Evolutionary conservation across 2,329 filamentous ascomycete species (phyloP), one percentile per base, ranked within the genome.

Genomic region (Periconia macrospinosa): DNA sequence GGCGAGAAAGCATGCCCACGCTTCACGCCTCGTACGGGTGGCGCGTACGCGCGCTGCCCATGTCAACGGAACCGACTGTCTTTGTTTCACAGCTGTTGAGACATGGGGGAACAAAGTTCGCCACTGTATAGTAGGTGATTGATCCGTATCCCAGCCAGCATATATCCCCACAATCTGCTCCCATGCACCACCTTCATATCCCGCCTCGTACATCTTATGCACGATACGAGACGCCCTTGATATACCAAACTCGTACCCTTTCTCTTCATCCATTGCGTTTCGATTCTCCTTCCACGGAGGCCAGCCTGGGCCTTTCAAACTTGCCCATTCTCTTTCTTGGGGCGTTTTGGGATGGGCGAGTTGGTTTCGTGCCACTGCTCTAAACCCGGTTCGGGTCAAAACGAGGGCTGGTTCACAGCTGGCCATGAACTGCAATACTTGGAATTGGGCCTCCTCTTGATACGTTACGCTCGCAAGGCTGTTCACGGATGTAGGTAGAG

Each of bases 281-380:
- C 78, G 82, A 45, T 84, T 81, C 63, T 84, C 80, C 66, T 86
- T 86, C 84, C 84, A 88, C 0, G 85, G 85, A 14, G 85, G 85
- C 85, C 85, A 88, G 8, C 82, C 84, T 9, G 78, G 72, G 2
- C 83, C 78, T 72, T 87, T 86, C 18, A 86, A 72, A 43, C 76
- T 72, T 2, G 84, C 84, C 78, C 83, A 87, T 54, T 83, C 76
- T 27, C 74, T 78, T 62, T 88, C 85, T 27, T 74, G 70, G 0
- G 60, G 37, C 1, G 83, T 85, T 66, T 87, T 87, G 42, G 73
- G 74, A 51, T 83, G 83, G 6, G 81, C 79, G 13, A 87, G 70
- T 61, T 87, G 84, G n/a, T 83, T 76, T 2, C 77, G 76, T 33
- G 79, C 71, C 15, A 87, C 73, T 27, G 80, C 81, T 51, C 80